Base-by-base conservation (phyloP, 208 protist genomes). In the Trypanosoma platydactyli region DNA sequence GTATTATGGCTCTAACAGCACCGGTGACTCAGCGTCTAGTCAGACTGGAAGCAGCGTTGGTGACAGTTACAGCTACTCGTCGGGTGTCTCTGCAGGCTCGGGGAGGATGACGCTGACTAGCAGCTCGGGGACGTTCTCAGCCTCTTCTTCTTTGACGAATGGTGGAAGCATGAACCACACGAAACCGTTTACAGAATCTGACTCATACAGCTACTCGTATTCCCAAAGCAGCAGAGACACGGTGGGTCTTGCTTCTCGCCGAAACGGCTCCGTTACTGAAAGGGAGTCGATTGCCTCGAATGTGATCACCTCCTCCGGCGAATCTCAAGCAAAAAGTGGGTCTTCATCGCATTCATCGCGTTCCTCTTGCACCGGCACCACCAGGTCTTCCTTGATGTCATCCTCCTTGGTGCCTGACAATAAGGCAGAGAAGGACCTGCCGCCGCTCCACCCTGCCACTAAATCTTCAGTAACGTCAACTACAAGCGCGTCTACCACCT, bases 121-220 rank as follows among this genome's bases (percentile, higher is more conserved):
- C 27, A 7, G 13, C 13, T 29, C 41, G 16, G 29, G 35, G 44
- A 35, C 0, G 4, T 40, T 44, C 11, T 57, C 46, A 38, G 25
- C 27, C 1, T 51, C 35, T n/a, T 38, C 44, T 18, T 33, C 11
- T 33, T 3, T 13, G 20, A 46, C 20, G 55, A 16, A 20, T 41
- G 1, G 40, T 1, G 18, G 20, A 4, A 35, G 44, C n/a, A 18
- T 25, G 5, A 27, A 51, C 15, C 30, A 15, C 27, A 60, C 3
- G 16, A 40, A 20, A 12, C n/a, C 12, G 4, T 18, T 16, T 15
- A 38, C 33, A 3, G 53, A 30, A 35, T 51, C 24, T 24, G 29
- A 35, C 16, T 71, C 51, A 50, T 72, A 71, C 71, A 72, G 35
- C 18, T 79, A 68, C 29, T 72, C 55, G 15, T 64, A 80, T 63